A percentile compares a stretch with the other conserved stretches of the same genome.
phyloP scores from a whole-genome alignment of 306 rosid species.

The Vigna reflexopilosa region DNA sequence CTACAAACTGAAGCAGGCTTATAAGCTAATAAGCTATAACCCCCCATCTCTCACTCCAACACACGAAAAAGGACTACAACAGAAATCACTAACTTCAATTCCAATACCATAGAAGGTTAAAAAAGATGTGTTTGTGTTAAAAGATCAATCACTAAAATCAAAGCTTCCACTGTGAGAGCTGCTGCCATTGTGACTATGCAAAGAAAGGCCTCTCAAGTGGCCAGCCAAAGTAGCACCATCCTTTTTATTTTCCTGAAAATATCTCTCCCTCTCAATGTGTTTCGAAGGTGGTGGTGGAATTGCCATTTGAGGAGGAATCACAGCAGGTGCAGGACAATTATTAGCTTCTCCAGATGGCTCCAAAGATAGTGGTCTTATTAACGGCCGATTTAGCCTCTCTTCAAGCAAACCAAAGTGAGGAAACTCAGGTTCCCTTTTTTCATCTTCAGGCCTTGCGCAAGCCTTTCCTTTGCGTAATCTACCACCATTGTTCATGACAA shows the following conservation, averaged over 20 bases:
- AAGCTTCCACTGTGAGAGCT: slow-evolving; percentile 89
- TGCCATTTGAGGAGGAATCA: slow-evolving; percentile 43
- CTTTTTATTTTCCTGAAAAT: slow-evolving; percentile 73
- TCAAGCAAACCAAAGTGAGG: slow-evolving; percentile 62
- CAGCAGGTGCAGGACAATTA: slow-evolving; percentile 47
- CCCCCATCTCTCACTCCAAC: not conserved
- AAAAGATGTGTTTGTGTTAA: slow-evolving; percentile 23
- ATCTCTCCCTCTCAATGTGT: slow-evolving; percentile 84
- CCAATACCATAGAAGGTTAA: slow-evolving; percentile 15
- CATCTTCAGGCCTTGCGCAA: slow-evolving; percentile 80
- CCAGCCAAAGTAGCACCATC: slow-evolving; percentile 69
- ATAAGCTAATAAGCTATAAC: not conserved
- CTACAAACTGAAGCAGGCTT: slow-evolving; percentile 22
- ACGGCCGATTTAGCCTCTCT: slow-evolving; percentile 77
- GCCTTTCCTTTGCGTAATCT: slow-evolving; percentile 98
- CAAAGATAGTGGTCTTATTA: slow-evolving; percentile 68
- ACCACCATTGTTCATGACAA: slow-evolving; percentile 38
- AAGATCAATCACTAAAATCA: slow-evolving; percentile 73
- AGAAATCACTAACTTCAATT: slow-evolving; percentile 34
- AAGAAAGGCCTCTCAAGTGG: slow-evolving; percentile 76
- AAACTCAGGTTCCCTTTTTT: slow-evolving; percentile 55
- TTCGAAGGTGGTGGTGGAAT: slow-evolving; percentile 97
- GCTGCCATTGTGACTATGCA: slow-evolving; percentile 80
- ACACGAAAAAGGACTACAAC: slow-evolving; percentile 23
- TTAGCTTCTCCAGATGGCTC: slow-evolving; percentile 56